Conservation (phyloP, 495 filamentous ascomycete species). For the Alectoria sarmentosa region DNA sequence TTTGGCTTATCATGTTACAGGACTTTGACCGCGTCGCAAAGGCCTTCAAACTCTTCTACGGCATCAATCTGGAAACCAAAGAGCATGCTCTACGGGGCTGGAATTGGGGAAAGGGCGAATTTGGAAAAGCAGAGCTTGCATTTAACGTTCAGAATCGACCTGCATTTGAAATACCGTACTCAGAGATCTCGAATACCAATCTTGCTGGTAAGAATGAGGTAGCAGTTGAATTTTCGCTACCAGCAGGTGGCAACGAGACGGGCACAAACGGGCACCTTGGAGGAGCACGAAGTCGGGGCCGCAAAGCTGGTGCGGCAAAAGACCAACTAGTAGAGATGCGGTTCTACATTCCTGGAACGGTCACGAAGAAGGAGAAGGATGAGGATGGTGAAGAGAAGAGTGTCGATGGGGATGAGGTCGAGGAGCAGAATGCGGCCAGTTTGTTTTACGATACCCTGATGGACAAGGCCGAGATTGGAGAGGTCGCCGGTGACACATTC, state of each 20-base stretch:
- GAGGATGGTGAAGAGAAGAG: constrained; percentile 63
- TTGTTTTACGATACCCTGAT: constrained; percentile 96
- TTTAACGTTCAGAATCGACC: constrained; percentile 98
- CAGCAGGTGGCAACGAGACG: constrained; percentile 56
- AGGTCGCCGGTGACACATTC: constrained; percentile 94
- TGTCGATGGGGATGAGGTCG: constrained; percentile 58
- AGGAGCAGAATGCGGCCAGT: constrained; percentile 89
- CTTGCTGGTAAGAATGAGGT: constrained; percentile 97
- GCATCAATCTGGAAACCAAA: constrained; percentile 79
- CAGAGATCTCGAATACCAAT: constrained; percentile 97
- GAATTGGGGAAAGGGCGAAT: constrained; percentile 99
- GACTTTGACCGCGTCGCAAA: constrained; percentile 86
- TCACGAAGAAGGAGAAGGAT: constrained; percentile 72
- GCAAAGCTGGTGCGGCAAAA: constrained; percentile 77
- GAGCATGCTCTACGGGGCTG: constrained; percentile 95
- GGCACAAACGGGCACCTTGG: constrained; percentile 68
- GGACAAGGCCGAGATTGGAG: constrained; percentile 98
- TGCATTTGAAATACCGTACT: constrained; percentile 95
- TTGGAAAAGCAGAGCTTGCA: constrained; percentile 85
- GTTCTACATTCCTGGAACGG: constrained; percentile 95
- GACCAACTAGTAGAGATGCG: constrained; percentile 98
- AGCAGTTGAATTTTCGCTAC: constrained; percentile 84
- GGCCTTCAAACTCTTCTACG: constrained; percentile 94
- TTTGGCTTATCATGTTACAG: constrained; percentile 37
- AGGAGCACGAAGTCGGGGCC: constrained; percentile 70